Evolutionary conservation across 108 stramenopile species (phyloP), one percentile per base, ranked within the genome.

Genomic region (Stephanodiscus triporus): DNA sequence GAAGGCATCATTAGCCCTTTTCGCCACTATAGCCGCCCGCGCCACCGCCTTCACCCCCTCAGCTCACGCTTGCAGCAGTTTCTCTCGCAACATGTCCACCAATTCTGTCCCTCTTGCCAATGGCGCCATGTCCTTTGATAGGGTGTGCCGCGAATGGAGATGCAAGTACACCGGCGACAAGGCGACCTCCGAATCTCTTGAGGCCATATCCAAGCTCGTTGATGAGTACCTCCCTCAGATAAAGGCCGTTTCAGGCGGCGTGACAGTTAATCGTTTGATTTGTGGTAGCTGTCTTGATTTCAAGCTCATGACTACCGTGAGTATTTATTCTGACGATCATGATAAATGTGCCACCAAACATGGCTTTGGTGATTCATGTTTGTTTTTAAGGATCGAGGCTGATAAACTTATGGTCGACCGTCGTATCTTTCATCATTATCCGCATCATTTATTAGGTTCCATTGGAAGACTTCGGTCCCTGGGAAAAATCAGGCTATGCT

Each of bases 161-260:
- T 94, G 93, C 90, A 77, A 94, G 81, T 94, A 90, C 84, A 72
- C 71, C 10, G 93, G 93, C 30, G 93, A 94, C 69, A 94, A 94
- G 84, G 68, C 84, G 0, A 84, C 81, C 48, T 89, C 88, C 20
- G 87, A 86, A 60, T 87, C 86, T 30, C 84, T 94, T 26, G 90
- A 89, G 66, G 89, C 86, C 11, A 82, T 91, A 43, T 49, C 87
- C 71, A 88, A 88, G 71, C 85, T 87, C 30, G 86, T 91, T 9
- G 93, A 91, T 34, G 90, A 94, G 63, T 88, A 76, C 74, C 84
- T 94, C 45, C 93, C 93, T 43, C 72, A 84, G 68, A 74, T 94
- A 75, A 94, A 94, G 81, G 81, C 76, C n/a, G 38, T 79, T 36
- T 84, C 82, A 40, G 59, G 70, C 2, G 89, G 68, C 55, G 89